Evolutionary conservation across 164 flowering plant genomes (phyloP), one percentile per base, ranked within the genome.

Genomic region (Magnolia officinalis): DNA sequence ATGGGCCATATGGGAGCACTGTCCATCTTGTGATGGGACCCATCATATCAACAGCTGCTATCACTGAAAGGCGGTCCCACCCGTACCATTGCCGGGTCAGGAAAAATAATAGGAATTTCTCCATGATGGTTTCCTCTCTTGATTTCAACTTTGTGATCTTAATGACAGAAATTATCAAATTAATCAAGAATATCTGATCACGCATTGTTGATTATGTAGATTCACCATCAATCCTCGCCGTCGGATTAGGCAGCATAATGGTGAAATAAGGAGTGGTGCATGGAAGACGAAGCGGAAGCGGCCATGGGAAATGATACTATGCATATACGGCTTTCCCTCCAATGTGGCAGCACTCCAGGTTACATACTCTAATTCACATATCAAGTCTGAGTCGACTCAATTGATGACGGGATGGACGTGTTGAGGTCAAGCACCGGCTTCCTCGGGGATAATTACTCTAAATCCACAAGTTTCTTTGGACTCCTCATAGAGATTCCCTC

Each of bases 281-380:
- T 81, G 75, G 82, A 85, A 92, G 77, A 95, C 98, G 2, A 93
- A 92, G 91, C 79, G 29, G 18, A 87, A 83, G 76, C 89, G 98
- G 14, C 98, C 98, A 2, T 95, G 97, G 98, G 98, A 95, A 73
- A 93, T 95, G 98, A 88, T 89, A 11, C 19, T 93, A 1, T 93
- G 98, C 83, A 86, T 95, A 66, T 87, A 89, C 79, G 98, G 98
- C 26, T 95, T 95, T 84, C 93, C 95, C 13, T 86, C 93, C 0
- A 88, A 92, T 66, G 91, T 93, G 0, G 82, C 96, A 19, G 98
- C 97, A 66, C 93, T 94, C 24, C 93, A 94, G 96, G 98, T 94
- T 50, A 63, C 51, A 29, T 19, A n/a, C 19, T n/a, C 6, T 37
- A 5, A 3, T 4, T 37, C 45, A 37, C 6, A 37, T 5, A 37